Base-by-base conservation (phyloP, 371 early-diverging fungal species). In the Mycotypha africana region DNA sequence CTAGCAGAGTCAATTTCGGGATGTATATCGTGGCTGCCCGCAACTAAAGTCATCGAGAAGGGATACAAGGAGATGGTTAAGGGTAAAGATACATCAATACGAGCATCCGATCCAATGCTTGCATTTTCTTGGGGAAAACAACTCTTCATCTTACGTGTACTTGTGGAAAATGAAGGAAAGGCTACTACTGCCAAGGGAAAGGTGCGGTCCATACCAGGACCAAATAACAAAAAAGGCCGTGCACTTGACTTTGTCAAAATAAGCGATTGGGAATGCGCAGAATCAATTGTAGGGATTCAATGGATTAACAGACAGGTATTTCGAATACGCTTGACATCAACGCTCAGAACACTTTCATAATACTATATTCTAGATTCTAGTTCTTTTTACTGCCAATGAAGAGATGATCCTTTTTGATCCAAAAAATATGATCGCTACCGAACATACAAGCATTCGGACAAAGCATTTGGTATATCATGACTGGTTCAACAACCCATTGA, bases 231-330 rank as follows among this genome's bases (percentile, higher is more conserved):
- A 33, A 55, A 54, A 21, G 58, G 65, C 3, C 41, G 44, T 25
- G 49, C 56, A 28, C 47, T 84, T 4, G 76, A 81, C 23, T 84
- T 78, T 58, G 55, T 65, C 30, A 75, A 70, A 36, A 40, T 74
- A 28, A 85, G 82, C 2, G 81, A 82, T 43, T 82, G 80, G 78
- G 58, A 72, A 37, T 72, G 75, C 11, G 65, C 62, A 20, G 81
- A 84, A 39, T 58, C 74, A 14, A 88, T 90, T 53, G 86, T 90
- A 14, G 82, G 79, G 1, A 55, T 86, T 16, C 86, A 85, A 51
- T 90, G 90, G 90, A 70, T 89, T 11, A 83, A 82, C 35, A 68
- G 76, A 42, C 79, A 83, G 72, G 87, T 89, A 67, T 21, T n/a
- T n/a, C n/a, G n/a, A n/a, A n/a, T n/a, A n/a, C n/a, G n/a, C n/a